A percentile compares a stretch with the other conserved stretches of the same genome.
Evolutionary conservation across 108 stramenopile species (phyloP).

Genomic region (Mediolabrus comicus): DNA sequence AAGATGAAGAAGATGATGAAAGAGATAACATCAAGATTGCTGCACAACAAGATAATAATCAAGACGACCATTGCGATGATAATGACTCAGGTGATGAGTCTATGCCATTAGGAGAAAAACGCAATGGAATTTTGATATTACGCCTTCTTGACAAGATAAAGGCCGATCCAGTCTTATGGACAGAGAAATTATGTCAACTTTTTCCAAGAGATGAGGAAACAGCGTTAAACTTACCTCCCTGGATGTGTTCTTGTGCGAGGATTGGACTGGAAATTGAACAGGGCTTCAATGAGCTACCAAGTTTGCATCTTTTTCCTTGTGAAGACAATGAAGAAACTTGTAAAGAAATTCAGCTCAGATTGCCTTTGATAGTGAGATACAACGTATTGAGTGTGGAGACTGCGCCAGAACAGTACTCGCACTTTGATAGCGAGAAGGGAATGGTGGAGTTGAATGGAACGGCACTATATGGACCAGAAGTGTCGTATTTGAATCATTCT

Average conservation of each 20-base stretch:
- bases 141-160: conserved; percentile 49
- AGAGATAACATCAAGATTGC: not conserved
- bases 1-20: conserved; percentile 36
- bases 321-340: conserved; percentile 35
- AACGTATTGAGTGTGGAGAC: conserved; percentile 70
- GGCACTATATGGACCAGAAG: conserved; percentile 54
- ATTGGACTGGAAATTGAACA: conserved; percentile 36
- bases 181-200: conserved; percentile 46
- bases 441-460: conserved; percentile 55
- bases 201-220: conserved; percentile 60
- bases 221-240: conserved; percentile 47
- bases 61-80: not conserved
- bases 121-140: conserved; percentile 63
- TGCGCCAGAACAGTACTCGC: conserved; percentile 60
- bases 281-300: not conserved
- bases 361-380: conserved; percentile 78
- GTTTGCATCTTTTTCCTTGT: not conserved
- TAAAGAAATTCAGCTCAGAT: conserved; percentile 44
- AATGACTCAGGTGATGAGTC: conserved; percentile 32
- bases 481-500: conserved; percentile 79
- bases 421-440: conserved; percentile 54
- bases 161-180: conserved; percentile 55
- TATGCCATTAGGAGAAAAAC: conserved; percentile 23
- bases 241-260: conserved; percentile 28
- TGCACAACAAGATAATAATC: not conserved